Evolutionary conservation across 306 rosid genomes (phyloP), one percentile per base, ranked within the genome.

Genomic region (Cicer bijugum): DNA sequence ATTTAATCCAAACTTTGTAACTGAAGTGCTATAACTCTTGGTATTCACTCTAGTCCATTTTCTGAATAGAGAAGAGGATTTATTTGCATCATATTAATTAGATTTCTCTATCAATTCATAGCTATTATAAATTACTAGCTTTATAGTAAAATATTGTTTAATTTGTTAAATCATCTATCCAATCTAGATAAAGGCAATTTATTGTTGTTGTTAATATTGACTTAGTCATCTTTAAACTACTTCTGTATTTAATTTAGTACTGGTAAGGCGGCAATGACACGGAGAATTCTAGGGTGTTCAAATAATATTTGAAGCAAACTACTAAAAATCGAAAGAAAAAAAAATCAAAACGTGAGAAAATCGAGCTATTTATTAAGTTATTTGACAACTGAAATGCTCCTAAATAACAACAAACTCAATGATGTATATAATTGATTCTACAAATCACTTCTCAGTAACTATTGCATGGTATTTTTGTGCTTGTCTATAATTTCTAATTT

Each of bases 141-240:
- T 11, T 66, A 6, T 46, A 8, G 51, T 71, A 79, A 51, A 56
- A 68, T 63, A 53, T 72, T 71, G 51, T 65, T 69, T 72, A 69
- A 72, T 51, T 72, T 72, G 57, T 62, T 77, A 73, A 23, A 75
- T 74, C 77, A 51, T 83, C 16, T 83, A 39, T 83, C 50, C 94
- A 91, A 97, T 72, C 80, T 81, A 76, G 87, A 81, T 68, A 91
- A 91, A 23, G 33, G 4, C 33, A 23, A 2, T 23, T 33, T 6
- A 1, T 19, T 56, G 3, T 23, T 23, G 28, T 1, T 19, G 12
- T 0, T 10, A 23, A 20, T 56, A 20, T 23, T 23, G 38, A 56
- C 62, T 20, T 6, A 2, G 17, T 11, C 40, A 23, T 23, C 51
- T 8, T 3, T 20, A 11, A 65, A 39, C 68, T 77, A 42, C 12